Conservation (phyloP, 768 basidiomycete genomes). For the Naganishia randhawae region DNA sequence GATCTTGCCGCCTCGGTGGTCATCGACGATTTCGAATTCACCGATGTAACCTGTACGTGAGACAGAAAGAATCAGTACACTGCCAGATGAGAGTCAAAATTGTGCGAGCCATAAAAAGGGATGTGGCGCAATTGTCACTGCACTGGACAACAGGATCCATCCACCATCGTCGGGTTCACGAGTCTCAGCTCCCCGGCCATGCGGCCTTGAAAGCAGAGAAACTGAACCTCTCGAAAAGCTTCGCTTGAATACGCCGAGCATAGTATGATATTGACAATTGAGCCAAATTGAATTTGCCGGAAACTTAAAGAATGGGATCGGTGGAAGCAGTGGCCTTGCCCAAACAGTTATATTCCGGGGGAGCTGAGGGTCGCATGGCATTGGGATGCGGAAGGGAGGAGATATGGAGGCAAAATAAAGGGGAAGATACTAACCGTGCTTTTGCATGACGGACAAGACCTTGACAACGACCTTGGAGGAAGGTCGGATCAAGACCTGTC, state of each 20-base stretch:
- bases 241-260: conserved; percentile 14
- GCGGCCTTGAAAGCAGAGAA: conserved; percentile 20
- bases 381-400: conserved; percentile 16
- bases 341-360: conserved; percentile 52
- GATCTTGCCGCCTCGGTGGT: conserved; percentile 97
- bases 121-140: conserved; percentile 13
- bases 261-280: not conserved
- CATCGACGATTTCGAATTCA: conserved; percentile 97
- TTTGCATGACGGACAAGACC: conserved; percentile 97
- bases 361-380: too few species aligned
- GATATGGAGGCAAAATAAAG: conserved; percentile 20
- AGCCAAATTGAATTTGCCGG: conserved; percentile 45
- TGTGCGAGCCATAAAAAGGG: not conserved
- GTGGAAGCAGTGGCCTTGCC: conserved; percentile 41
- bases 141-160: conserved; percentile 14
- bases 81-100: not conserved
- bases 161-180: not conserved
- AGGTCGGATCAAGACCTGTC: conserved; percentile 95
- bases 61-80: not conserved
- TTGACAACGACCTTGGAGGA: conserved; percentile 97
- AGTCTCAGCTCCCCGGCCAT: conserved; percentile 16
- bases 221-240: conserved; percentile 3
- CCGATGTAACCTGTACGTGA: conserved; percentile 80
- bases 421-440: conserved; percentile 66
- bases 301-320: conserved; percentile 52